Base-by-base conservation (phyloP, 1,284 basidiomycete species). In the Rhodotorula sp. region DNA sequence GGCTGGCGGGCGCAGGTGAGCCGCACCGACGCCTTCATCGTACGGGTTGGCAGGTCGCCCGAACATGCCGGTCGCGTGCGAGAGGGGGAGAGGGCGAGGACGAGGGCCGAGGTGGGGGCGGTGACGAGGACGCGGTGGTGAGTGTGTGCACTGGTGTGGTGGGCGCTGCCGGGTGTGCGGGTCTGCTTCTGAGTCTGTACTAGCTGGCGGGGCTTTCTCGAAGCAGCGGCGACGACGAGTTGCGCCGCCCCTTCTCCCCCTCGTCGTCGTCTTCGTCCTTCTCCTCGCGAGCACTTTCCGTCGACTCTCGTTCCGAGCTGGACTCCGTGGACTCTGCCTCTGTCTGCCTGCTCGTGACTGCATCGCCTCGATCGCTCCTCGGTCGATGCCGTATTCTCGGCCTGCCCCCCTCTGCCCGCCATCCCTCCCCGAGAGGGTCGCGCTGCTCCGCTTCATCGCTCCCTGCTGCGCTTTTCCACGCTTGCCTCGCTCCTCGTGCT, bases 21-120 rank as follows among this genome's bases (percentile, higher is more conserved):
- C 87, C 92, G 82, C 78, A 93, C 93, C 87, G 81, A 98, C 91
- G 77, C 95, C 88, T 64, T 97, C 95, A 80, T 98, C 95, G 83
- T 96, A 98, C 17, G 93, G 88, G 79, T 92, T 97, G 17, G 82
- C 76, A 34, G 82, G 66, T 23, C 66, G 67, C 16, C 71, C 80
- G 78, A 85, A 84, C 84, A 85, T 85, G 70, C 1, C 23, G 23
- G n/a, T 23, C 17, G 3, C 23, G 9, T 25, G 10, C 5, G 10
- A 12, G 10, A 4, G 50, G 25, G 8, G 4, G 50, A 49, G 48
- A 19, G 48, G 34, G 5, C 34, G 34, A 34, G 34, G 34, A 34
- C 5, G 34, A 34, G 34, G 34, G 34, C 34, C 34, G 34, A 34
- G 48, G 50, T 52, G n/a, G n/a, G n/a, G 25, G n/a, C 14, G n/a